Conservation (phyloP, 2,329 filamentous ascomycete species). For the Fusarium musae region DNA sequence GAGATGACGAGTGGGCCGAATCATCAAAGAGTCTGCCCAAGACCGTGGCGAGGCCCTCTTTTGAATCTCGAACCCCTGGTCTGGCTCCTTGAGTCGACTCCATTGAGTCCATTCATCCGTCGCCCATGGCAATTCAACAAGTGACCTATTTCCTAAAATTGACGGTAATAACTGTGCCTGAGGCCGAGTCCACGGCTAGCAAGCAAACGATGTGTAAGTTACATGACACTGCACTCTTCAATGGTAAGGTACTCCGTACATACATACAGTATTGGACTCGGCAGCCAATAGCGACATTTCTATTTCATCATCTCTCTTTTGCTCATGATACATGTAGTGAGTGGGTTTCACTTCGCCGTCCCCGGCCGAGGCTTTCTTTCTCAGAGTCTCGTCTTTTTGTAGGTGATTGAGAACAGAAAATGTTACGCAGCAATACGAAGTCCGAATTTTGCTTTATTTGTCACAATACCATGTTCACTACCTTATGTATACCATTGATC, state of each 20-base stretch:
- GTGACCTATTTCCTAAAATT: slow-evolving; percentile 13
- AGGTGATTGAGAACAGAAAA: slow-evolving; percentile 3
- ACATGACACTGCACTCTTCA: slow-evolving; percentile 11
- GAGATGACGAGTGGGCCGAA: slow-evolving; percentile 43
- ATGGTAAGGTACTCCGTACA: neutral
- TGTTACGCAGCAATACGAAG: neutral
- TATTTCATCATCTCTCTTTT: slow-evolving; percentile 16
- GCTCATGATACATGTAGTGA: neutral
- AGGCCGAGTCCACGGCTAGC: slow-evolving; percentile 12
- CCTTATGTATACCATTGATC: neutral
- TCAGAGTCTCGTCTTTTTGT: slow-evolving; percentile 8
- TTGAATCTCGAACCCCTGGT: slow-evolving; percentile 3
- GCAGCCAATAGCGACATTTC: slow-evolving; percentile 22
- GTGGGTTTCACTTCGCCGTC: slow-evolving; percentile 20
- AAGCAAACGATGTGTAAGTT: slow-evolving; percentile 28
- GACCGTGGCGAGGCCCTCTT: slow-evolving; percentile 25
- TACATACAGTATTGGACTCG: neutral
- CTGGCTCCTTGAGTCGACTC: slow-evolving; percentile 15
- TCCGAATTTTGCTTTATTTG: neutral
- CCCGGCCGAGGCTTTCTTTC: slow-evolving; percentile 20
- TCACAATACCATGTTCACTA: neutral
- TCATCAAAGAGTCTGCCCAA: slow-evolving; percentile 35
- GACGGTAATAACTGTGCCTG: slow-evolving; percentile 16
- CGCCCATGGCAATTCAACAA: slow-evolving; percentile 42
- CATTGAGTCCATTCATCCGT: slow-evolving; percentile 35